Conservation (phyloP, 305 asterid species). For the Petunia hybrid region DNA sequence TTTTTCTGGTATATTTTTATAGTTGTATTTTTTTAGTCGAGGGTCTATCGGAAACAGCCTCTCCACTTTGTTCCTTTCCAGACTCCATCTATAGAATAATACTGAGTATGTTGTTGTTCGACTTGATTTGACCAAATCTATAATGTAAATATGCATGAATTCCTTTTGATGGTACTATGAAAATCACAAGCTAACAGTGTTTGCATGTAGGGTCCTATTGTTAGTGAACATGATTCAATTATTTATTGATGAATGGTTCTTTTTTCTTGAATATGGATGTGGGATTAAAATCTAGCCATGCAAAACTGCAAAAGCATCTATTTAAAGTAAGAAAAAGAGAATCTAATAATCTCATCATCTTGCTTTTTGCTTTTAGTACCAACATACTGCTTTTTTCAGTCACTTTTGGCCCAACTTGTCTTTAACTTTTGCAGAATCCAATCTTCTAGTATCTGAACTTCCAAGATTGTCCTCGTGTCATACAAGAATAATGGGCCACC, state of each 20-base stretch:
- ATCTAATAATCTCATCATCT: slow-evolving; percentile 48
- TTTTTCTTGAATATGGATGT: slow-evolving; percentile 1
- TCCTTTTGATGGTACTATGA: neutral
- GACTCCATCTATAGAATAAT: no score
- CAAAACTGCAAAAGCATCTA: slow-evolving; percentile 48
- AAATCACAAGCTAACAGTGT: slow-evolving; percentile 6
- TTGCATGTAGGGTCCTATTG: neutral
- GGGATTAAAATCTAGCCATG: slow-evolving; percentile 32
- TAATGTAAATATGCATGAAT: neutral
- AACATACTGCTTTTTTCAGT: slow-evolving; percentile 42
- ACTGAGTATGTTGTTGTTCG: no score
- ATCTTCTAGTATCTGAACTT: slow-evolving; percentile 9
- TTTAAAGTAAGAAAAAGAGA: slow-evolving; percentile 25
- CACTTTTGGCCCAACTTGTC: slow-evolving; percentile 52
- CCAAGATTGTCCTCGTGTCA: neutral
- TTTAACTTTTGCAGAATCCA: slow-evolving; percentile 40
- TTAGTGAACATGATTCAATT: neutral
- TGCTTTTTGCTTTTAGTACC: slow-evolving; percentile 56
- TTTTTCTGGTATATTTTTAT: no score
- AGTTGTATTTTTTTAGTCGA: no score
- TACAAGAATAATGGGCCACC: slow-evolving; percentile 17
- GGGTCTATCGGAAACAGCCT: no score
- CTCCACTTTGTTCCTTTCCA: no score
- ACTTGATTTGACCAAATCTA: neutral
- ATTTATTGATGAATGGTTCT: neutral